Base-by-base conservation (phyloP, 805 yeast genomes). In the Maudiozyma pseudohumilis region DNA sequence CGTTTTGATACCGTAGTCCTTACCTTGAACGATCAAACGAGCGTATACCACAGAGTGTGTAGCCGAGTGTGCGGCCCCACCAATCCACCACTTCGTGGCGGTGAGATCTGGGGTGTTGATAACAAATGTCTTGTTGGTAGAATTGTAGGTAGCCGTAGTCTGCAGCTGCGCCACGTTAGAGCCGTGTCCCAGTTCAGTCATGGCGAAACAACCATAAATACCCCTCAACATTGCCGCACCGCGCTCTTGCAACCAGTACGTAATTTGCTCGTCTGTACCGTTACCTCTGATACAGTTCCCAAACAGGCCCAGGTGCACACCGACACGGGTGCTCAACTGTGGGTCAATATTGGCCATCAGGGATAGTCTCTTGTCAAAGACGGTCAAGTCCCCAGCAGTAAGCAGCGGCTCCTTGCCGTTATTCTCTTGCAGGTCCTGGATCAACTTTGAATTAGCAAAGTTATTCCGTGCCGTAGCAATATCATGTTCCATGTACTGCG, bases 31-130 rank as follows among this genome's bases (percentile, higher is more conserved):
- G 36, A 83, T 73, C 44, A 88, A 68, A 43, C 96, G 70, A 4
- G 96, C 96, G 59, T 78, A 88, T 19, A 76, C 81, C n/a, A 79
- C 75, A 18, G 85, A 68, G 63, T 88, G 96, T 21, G 88, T 85
- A 5, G 96, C 85, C 16, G 94, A 79, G 60, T 85, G 94, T 9
- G 96, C 96, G 29, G 96, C 96, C 50, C 96, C 96, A 34, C 96
- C 96, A 52, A 88, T 88, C 96, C 96, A 88, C 96, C 96, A 88
- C 60, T 88, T 88, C 19, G 96, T 87, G 31, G 96, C 96, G 26
- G 94, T 88, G 39, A 83, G 60, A 55, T 87, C 83, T 1, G 96
- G 96, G 10, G 96, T 88, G 56, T 84, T 73, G 52, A 88, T 76
- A 39, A 72, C 56, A 54, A 88, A 83, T 45, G 77, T 76, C 50